Evolutionary conservation across 768 basidiomycete species (phyloP), one percentile per base, ranked within the genome.

Genomic region (Auricularia sp.): DNA sequence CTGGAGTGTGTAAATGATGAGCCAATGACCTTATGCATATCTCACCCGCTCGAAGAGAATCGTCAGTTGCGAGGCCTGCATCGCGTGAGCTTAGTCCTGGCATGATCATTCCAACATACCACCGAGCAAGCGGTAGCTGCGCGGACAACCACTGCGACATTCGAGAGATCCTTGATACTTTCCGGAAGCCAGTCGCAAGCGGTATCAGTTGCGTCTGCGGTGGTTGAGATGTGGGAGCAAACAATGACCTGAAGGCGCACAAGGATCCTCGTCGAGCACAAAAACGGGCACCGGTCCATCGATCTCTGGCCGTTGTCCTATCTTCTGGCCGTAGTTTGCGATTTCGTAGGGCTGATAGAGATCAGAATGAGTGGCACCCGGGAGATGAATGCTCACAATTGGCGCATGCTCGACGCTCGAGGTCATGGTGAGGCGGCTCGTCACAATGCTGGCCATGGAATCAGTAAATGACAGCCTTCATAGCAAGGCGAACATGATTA

Each of bases 161-260:
- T 54, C n/a, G n/a, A n/a, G 11, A 54, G 53, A 18, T 54, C 53
- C 53, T n/a, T n/a, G 18, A 54, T 29, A 11, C n/a, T 18, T 8
- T 10, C 11, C 53, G n/a, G n/a, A 7, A 54, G 18, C n/a, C 18
- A n/a, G 18, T 54, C 53, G 53, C 53, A 54, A 0, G 71, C 77
- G 29, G 11, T 54, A 18, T 54, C 53, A 54, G 29, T n/a, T 18
- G 18, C 53, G 53, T 54, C 53, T 54, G 29, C 11, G n/a, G 53
- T 12, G 29, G 18, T 6, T 54, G 3, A n/a, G 53, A 10, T 12
- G 53, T 10, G 10, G 10, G 10, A 8, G n/a, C 53, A 29, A n/a
- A 18, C n/a, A 54, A n/a, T n/a, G 53, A n/a, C 11, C 53, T 42
- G 2, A 8, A 42, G 12, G 29, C 53, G 7, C 18, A 54, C 53